Conservation (phyloP, 805 yeast species). For the Candida coquimbonensis region DNA sequence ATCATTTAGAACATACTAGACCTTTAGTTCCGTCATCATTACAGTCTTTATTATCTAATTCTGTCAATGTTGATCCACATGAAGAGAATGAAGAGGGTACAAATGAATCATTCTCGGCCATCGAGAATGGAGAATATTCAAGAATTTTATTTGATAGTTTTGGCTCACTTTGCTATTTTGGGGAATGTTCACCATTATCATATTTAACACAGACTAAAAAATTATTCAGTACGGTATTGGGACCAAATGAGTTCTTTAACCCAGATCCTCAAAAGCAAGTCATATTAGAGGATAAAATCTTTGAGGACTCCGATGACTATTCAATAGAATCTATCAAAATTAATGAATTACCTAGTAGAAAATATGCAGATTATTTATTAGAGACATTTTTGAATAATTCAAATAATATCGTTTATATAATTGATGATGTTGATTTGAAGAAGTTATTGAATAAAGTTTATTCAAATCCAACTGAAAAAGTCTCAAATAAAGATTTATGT, state of each 20-base stretch:
- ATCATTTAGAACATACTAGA: neutral
- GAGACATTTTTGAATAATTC: constrained; percentile 31
- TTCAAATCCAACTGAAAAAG: constrained; percentile 20
- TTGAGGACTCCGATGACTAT: neutral
- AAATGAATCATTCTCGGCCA: constrained; percentile 9
- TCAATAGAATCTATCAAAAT: neutral
- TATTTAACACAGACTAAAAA: constrained; percentile 34
- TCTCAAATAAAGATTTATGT: constrained; percentile 24
- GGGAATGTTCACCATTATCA: constrained; percentile 37
- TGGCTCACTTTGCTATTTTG: constrained; percentile 32
- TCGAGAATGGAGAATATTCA: constrained; percentile 15
- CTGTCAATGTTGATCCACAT: constrained; percentile 10
- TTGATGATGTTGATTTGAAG: constrained; percentile 30
- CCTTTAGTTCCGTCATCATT: constrained; percentile 12
- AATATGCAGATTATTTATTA: constrained; percentile 26
- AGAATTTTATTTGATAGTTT: constrained; percentile 29
- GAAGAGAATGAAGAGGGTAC: constrained; percentile 12
- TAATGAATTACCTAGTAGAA: constrained; percentile 25
- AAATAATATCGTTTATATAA: constrained; percentile 33
- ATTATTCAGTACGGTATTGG: constrained; percentile 27
- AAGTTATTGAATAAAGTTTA: constrained; percentile 26
- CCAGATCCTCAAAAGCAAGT: constrained; percentile 30
- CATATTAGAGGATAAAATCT: constrained; percentile 17
- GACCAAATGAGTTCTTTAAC: constrained; percentile 29
- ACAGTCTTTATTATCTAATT: constrained; percentile 16